phyloP scores from a whole-genome alignment of 495 filamentous ascomycete species.

The Endocarpon pusillum region DNA sequence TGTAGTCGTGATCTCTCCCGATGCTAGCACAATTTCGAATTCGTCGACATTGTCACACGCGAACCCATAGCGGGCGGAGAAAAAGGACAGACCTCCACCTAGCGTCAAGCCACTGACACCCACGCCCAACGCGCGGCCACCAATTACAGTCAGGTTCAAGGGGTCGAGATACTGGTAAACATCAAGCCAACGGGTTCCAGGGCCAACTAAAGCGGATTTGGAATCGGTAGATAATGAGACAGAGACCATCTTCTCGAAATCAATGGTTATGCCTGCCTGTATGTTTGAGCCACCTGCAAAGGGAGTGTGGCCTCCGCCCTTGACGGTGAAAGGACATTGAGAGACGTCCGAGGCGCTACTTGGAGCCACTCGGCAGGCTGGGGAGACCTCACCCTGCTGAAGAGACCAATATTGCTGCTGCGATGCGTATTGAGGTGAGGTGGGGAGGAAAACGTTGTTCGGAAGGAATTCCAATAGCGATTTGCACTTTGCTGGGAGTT shows the following conservation, averaged over 20 bases:
- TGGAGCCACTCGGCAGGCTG: slow-evolving; percentile 14
- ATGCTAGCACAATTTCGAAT: slow-evolving; percentile 39
- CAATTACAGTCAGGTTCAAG: slow-evolving; percentile 16
- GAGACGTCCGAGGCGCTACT: slow-evolving; percentile 1
- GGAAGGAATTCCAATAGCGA: no score
- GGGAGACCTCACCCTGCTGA: slow-evolving; percentile 21
- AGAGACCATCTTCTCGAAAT: slow-evolving; percentile 12
- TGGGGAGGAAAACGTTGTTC: no score
- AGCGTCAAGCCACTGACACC: slow-evolving; percentile 26
- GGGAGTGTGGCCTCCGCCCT: not conserved
- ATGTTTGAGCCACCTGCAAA: slow-evolving; percentile 10
- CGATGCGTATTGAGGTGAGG: no score
- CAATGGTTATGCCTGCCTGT: slow-evolving; percentile 9
- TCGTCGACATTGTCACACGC: slow-evolving; percentile 35
- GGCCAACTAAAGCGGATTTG: slow-evolving; percentile 11
- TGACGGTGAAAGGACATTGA: slow-evolving; percentile 1
- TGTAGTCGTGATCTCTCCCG: slow-evolving; percentile 33
- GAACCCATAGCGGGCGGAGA: slow-evolving; percentile 40
- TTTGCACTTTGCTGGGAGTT: no score
- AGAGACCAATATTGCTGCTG: slow-evolving; percentile 30
- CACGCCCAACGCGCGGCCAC: slow-evolving; percentile 22
- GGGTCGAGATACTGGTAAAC: slow-evolving; percentile 3
- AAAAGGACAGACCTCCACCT: slow-evolving; percentile 30
- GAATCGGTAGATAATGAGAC: slow-evolving; percentile 14
- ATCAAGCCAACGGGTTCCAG: slow-evolving; percentile 15